Evolutionary conservation across 2,329 filamentous ascomycete genomes (phyloP).

Genomic region (Arthroderma uncinatum): DNA sequence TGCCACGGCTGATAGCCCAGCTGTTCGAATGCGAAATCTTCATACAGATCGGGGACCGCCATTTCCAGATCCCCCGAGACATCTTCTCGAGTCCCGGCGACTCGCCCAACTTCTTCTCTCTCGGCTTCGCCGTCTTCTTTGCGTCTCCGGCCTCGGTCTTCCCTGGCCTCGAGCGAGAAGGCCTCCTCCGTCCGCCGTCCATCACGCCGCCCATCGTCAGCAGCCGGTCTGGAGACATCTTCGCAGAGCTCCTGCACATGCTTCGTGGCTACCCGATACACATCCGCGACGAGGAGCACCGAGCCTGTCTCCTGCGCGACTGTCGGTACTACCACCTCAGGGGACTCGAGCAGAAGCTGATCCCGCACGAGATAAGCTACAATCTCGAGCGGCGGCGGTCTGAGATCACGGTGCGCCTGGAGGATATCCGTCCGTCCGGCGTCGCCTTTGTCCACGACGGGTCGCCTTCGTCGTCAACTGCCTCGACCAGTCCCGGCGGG

Average conservation of each 20-base stretch:
- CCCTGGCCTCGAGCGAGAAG: slow-evolving; percentile 67
- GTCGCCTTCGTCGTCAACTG: slow-evolving; percentile 17
- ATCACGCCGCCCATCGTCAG: slow-evolving; percentile 74
- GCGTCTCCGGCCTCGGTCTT: slow-evolving; percentile 68
- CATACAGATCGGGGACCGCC: slow-evolving; percentile 73
- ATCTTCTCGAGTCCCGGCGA: slow-evolving; percentile 78
- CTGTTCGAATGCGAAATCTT: slow-evolving; percentile 87
- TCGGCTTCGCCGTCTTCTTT: slow-evolving; percentile 84
- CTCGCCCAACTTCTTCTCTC: slow-evolving; percentile 88
- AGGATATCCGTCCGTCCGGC: slow-evolving; percentile 82
- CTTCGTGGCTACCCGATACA: slow-evolving; percentile 73
- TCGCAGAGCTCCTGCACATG: slow-evolving; percentile 69
- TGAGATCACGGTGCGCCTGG: slow-evolving; percentile 69
- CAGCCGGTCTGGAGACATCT: slow-evolving; percentile 69
- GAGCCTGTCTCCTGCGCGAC: slow-evolving; percentile 66
- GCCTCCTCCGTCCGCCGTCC: slow-evolving; percentile 72
- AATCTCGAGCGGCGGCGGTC: slow-evolving; percentile 57
- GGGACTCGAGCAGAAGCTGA: slow-evolving; percentile 75
- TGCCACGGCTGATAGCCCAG: slow-evolving; percentile 80
- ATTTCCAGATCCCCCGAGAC: slow-evolving; percentile 84
- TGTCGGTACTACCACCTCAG: slow-evolving; percentile 90
- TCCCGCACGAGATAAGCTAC: slow-evolving; percentile 63
- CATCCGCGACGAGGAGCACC: slow-evolving; percentile 65
- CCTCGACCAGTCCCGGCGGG: slow-evolving; percentile 24
- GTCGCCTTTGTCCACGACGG: slow-evolving; percentile 52